Conservation (phyloP, 305 asterid genomes). For the Lippia alba region DNA sequence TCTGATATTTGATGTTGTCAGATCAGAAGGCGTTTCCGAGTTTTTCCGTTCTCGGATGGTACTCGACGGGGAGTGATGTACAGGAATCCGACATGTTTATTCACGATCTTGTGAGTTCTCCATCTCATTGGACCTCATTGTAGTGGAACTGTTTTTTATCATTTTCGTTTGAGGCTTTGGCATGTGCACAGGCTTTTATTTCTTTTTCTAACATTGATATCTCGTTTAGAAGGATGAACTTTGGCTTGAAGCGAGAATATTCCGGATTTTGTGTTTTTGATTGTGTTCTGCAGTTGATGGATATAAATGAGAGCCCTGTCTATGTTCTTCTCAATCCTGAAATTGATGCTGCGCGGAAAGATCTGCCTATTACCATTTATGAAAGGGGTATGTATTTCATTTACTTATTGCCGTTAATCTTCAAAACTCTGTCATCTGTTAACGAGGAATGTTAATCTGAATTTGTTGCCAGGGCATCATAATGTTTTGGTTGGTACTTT, state of each 20-base stretch:
- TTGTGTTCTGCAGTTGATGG: slow-evolving; percentile 70
- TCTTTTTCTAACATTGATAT: neutral
- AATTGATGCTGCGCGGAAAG: slow-evolving; percentile 90
- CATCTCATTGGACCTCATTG: neutral
- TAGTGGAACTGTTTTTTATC: neutral
- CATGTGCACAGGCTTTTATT: neutral
- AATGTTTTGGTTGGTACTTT: slow-evolving; percentile 10
- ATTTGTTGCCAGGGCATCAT: slow-evolving; percentile 6
- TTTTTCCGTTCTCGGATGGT: slow-evolving; percentile 92
- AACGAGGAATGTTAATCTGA: neutral
- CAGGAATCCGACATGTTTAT: slow-evolving; percentile 86
- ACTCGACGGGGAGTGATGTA: slow-evolving; percentile 94
- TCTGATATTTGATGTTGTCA: slow-evolving; percentile 41
- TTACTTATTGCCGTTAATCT: neutral
- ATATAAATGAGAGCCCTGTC: slow-evolving; percentile 92
- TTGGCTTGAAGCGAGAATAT: too few relatives aligned
- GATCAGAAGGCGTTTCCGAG: slow-evolving; percentile 96
- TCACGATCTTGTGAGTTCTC: slow-evolving; percentile 86
- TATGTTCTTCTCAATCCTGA: slow-evolving; percentile 90
- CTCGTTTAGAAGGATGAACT: too few relatives aligned
- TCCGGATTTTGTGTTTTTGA: neutral
- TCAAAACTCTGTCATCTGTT: neutral
- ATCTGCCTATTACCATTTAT: slow-evolving; percentile 81
- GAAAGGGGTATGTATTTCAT: slow-evolving; percentile 77
- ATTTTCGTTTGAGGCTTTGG: neutral